Conservation (phyloP, 768 basidiomycete species). For the Termitomyces titanicus region DNA sequence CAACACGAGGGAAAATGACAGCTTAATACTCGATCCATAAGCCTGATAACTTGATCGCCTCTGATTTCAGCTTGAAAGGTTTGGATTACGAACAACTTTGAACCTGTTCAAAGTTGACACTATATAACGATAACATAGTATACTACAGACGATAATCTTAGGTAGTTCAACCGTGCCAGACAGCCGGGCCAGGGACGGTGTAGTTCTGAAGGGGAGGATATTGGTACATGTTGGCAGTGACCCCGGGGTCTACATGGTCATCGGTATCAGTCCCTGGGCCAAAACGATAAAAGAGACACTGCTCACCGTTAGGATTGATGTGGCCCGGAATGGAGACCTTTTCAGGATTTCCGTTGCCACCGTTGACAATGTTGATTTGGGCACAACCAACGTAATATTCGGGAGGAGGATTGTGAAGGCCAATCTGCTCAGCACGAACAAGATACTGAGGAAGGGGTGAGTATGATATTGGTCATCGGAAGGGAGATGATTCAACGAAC, state of each 20-base stretch:
- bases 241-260: conserved; percentile 29
- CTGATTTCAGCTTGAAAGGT: too few relatives aligned
- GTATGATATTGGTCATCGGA: background rate
- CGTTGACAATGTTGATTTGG: conserved; percentile 36
- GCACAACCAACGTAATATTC: conserved; percentile 43
- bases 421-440: conserved; percentile 39
- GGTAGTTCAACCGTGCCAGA: conserved; percentile 17
- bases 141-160: background rate
- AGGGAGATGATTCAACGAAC: conserved; percentile 9
- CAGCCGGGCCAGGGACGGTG: conserved; percentile 26
- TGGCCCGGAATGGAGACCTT: conserved; percentile 43
- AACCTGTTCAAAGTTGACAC: background rate
- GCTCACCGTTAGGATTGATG: conserved; percentile 26
- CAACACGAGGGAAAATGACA: too few relatives aligned
- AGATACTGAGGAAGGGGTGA: conserved; percentile 21
- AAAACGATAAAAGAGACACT: background rate
- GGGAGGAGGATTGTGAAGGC: conserved; percentile 36
- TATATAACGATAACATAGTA: background rate
- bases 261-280: background rate
- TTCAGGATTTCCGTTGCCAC: conserved; percentile 36
- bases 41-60: too few relatives aligned
- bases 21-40: too few relatives aligned
- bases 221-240: conserved; percentile 40
- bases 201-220: conserved; percentile 29
- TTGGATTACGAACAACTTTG: background rate